phyloP scores from a whole-genome alignment of 2,329 filamentous ascomycete species.

The Tolypocladium cylindrosporum region DNA sequence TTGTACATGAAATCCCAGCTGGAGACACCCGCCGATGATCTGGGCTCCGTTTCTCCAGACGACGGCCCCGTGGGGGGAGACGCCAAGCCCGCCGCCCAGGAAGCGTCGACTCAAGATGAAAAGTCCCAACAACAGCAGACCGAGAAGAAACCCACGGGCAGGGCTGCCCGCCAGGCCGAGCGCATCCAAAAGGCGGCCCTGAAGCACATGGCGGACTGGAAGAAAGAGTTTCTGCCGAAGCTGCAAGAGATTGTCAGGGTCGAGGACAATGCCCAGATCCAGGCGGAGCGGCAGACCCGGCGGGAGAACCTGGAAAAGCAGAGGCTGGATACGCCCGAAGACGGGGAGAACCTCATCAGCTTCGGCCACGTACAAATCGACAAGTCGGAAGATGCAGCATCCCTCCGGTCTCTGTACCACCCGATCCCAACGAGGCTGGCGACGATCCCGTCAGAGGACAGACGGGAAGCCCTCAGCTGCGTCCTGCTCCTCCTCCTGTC shows the following conservation, averaged over 20 bases:
- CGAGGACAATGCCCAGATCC: slow-evolving; percentile 35
- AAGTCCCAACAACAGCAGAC: slow-evolving; percentile 1
- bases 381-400: slow-evolving; percentile 27
- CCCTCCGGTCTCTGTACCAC: slow-evolving; percentile 41
- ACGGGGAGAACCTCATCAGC: slow-evolving; percentile 29
- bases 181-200: slow-evolving; percentile 44
- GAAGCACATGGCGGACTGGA: slow-evolving; percentile 69
- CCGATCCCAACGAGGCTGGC: slow-evolving; percentile 44
- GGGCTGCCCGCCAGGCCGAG: slow-evolving; percentile 15
- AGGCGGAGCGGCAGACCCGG: slow-evolving; percentile 35
- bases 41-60: slow-evolving; percentile 17
- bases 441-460: slow-evolving; percentile 46
- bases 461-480: slow-evolving; percentile 57
- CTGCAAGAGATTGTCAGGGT: slow-evolving; percentile 57
- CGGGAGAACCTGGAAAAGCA: slow-evolving; percentile 30
- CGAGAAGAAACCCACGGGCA: slow-evolving; percentile 3
- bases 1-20: slow-evolving; percentile 43
- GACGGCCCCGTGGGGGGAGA: slow-evolving; percentile 5
- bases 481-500: slow-evolving; percentile 61
- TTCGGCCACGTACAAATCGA: slow-evolving; percentile 25
- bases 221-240: slow-evolving; percentile 55
- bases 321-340: slow-evolving; percentile 21
- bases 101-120: slow-evolving; percentile 4
- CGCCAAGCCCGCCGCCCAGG: slow-evolving; percentile 4
- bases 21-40: slow-evolving; percentile 24